These are phyloP conservation scores for Scopulariopsis brevicaulis DNA, from an alignment of 2,329 filamentous ascomycete genomes.

Conservation along the genomic window DNA sequence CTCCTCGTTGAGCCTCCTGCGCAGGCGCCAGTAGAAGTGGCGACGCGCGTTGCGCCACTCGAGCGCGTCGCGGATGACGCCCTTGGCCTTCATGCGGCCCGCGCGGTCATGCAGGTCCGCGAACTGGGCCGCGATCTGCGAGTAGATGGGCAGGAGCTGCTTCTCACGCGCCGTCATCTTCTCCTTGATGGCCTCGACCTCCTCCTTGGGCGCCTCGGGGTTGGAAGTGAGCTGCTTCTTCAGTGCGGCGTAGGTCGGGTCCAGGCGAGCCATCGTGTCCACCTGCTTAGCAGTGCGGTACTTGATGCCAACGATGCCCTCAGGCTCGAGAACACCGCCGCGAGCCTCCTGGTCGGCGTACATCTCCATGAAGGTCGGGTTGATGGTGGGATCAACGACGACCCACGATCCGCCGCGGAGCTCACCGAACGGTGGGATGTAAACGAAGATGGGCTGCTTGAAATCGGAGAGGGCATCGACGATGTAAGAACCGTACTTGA, in stretches of 20 bases:
- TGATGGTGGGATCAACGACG: constrained; percentile 97
- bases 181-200: constrained; percentile 68
- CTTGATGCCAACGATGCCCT: constrained; percentile 98
- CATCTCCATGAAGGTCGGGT: constrained; percentile 96
- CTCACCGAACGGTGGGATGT: constrained; percentile 94
- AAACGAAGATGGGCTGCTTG: constrained; percentile 97
- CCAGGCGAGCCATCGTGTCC: constrained; percentile 91
- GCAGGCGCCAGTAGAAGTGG: constrained; percentile 99
- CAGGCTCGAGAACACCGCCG: constrained; percentile 93
- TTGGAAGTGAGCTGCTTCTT: constrained; percentile 65
- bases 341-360: constrained; percentile 93
- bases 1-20: constrained; percentile 93
- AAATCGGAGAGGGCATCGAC: constrained; percentile 97
- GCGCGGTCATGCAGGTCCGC: constrained; percentile 95
- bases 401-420: constrained; percentile 99
- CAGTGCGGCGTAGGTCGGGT: constrained; percentile 70
- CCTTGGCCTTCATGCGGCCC: constrained; percentile 97
- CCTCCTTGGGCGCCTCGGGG: constrained; percentile 53
- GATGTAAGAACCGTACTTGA: constrained; percentile 99
- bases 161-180: constrained; percentile 81
- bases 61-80: constrained; percentile 73
- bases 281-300: constrained; percentile 96
- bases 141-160: constrained; percentile 82
- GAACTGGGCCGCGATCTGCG: constrained; percentile 92
- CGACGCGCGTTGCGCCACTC: constrained; percentile 82